Evolutionary conservation across 768 basidiomycete species (phyloP).

Genomic region (Mycena crocata): DNA sequence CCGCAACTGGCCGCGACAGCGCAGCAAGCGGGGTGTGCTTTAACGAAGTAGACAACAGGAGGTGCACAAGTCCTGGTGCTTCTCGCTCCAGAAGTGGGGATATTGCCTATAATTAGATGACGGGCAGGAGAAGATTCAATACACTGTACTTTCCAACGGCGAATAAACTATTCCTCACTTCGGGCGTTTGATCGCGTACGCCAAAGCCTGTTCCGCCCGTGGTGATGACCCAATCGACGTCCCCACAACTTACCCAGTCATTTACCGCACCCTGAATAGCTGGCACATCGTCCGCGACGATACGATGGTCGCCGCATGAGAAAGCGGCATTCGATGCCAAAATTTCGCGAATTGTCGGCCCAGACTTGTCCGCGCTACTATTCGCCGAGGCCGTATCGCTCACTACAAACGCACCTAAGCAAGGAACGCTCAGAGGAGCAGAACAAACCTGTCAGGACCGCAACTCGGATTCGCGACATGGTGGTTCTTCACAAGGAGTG

Average conservation of each 20-base stretch:
- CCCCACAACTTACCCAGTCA: conserved; percentile 55
- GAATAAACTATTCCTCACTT: conserved; percentile 63
- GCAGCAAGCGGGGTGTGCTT: conserved; percentile 83
- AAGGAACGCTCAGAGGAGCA: background rate
- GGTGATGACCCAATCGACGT: conserved; percentile 82
- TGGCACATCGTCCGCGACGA: conserved; percentile 76
- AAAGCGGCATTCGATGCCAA: conserved; percentile 50
- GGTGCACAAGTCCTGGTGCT: conserved; percentile 79
- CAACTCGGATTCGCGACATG: conserved; percentile 34
- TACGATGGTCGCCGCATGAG: conserved; percentile 48
- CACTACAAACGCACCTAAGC: conserved; percentile 59
- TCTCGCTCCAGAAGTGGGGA: conserved; percentile 72
- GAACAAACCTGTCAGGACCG: conserved; percentile 37
- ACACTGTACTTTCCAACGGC: background rate
- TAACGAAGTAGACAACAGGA: conserved; percentile 76
- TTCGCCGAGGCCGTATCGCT: conserved; percentile 76
- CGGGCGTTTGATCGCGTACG: conserved; percentile 82
- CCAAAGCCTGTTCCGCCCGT: conserved; percentile 93
- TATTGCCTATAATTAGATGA: conserved; percentile 59
- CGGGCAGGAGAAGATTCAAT: background rate
- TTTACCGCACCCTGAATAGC: conserved; percentile 62
- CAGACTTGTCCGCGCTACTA: conserved; percentile 68
- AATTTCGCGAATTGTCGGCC: conserved; percentile 69
- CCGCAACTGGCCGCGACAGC: conserved; percentile 86
- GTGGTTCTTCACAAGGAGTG: background rate